phyloP scores from a whole-genome alignment of 2,329 filamentous ascomycete genomes.

The Aspergillus piperis region DNA sequence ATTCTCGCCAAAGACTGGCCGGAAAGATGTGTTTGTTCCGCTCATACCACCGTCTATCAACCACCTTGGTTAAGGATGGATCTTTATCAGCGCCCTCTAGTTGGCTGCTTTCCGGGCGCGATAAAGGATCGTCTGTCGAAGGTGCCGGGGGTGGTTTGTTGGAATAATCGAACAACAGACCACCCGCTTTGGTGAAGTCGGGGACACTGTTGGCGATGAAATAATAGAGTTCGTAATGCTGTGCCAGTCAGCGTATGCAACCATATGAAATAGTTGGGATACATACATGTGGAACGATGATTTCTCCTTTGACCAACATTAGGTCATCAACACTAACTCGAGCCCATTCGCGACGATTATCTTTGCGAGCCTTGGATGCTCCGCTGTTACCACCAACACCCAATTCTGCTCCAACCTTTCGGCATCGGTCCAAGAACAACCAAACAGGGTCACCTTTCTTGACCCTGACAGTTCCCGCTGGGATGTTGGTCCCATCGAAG shows the following conservation, averaged over 20 bases:
- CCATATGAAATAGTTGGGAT: not conserved
- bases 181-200: constrained; percentile 72
- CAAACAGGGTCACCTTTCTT: constrained; percentile 93
- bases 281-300: constrained; percentile 93
- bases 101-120: constrained; percentile 53
- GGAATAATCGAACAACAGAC: constrained; percentile 77
- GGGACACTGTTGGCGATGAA: constrained; percentile 76
- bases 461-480: constrained; percentile 78
- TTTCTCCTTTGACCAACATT: constrained; percentile 84
- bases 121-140: constrained; percentile 42
- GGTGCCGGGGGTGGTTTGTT: constrained; percentile 39
- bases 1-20: constrained; percentile 92
- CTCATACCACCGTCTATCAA: constrained; percentile 96
- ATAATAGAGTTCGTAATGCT: constrained; percentile 98
- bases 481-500: constrained; percentile 89
- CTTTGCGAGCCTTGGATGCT: constrained; percentile 49
- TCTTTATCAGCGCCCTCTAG: constrained; percentile 79
- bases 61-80: constrained; percentile 82
- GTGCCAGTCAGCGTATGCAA: constrained; percentile 15
- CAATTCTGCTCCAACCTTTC: constrained; percentile 84
- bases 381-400: constrained; percentile 66
- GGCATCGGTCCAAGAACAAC: constrained; percentile 87
- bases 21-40: constrained; percentile 98
- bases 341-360: constrained; percentile 80
- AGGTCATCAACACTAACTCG: constrained; percentile 92